A percentile compares a stretch with the other conserved stretches of the same genome.
phyloP scores from a whole-genome alignment of 1,139 yeast genomes.

The Geotrichum citri-aurantii region DNA sequence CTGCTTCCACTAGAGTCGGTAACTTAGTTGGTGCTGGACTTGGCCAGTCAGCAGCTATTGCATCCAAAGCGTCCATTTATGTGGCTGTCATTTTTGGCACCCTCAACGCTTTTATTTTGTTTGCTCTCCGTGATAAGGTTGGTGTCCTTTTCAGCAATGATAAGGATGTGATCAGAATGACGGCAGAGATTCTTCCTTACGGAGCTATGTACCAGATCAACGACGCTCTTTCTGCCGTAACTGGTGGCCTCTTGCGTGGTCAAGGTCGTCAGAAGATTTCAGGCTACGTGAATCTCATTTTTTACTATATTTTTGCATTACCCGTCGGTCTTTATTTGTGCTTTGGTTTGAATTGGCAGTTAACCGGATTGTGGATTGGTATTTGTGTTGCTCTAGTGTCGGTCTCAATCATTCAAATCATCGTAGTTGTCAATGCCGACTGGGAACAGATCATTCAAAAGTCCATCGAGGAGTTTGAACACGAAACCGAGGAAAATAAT shows the following conservation, averaged over 20 bases:
- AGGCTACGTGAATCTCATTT: conserved; percentile 64
- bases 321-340: conserved; percentile 68
- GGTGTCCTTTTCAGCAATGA: conserved; percentile 68
- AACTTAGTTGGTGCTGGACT: conserved; percentile 79
- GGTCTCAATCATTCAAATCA: conserved; percentile 17
- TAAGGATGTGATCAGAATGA: conserved; percentile 48
- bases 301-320: conserved; percentile 62
- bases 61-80: conserved; percentile 56
- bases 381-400: conserved; percentile 49
- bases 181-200: conserved; percentile 55
- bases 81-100: conserved; percentile 53
- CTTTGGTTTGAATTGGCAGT: conserved; percentile 45
- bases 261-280: conserved; percentile 82
- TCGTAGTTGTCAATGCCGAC: conserved; percentile 13
- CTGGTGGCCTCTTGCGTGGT: conserved; percentile 78
- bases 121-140: conserved; percentile 47
- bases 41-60: conserved; percentile 52
- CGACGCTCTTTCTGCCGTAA: conserved; percentile 77
- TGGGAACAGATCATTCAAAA: conserved; percentile 16
- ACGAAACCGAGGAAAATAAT: not conserved
- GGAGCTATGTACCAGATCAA: conserved; percentile 69
- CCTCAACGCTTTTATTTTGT: conserved; percentile 49
- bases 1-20: conserved; percentile 80
- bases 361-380: conserved; percentile 77
- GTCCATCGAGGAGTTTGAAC: conserved; percentile 15